Evolutionary conservation across 2,329 filamentous ascomycete genomes (phyloP), one percentile per base, ranked within the genome.

Genomic region (Penicillium frequentans): DNA sequence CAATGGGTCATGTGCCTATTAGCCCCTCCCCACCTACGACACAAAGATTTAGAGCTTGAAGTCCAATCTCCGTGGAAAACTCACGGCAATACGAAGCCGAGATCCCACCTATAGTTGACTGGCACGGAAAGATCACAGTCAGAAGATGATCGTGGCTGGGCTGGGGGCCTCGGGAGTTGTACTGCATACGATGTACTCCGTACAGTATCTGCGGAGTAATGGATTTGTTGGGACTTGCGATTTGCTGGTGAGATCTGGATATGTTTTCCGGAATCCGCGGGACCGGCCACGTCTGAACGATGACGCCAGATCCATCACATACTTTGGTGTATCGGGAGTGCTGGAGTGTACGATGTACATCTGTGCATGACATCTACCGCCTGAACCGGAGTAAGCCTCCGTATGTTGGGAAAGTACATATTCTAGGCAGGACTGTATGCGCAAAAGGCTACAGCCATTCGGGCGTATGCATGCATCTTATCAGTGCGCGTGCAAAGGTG

Each of bases 1-100:
- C 43, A 4, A 53, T 23, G 27, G 27, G n/a, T 53, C 50, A 53
- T 53, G 50, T 53, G 50, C 21, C 37, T 21, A 42, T 50, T 50
- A 13, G 33, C 21, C 37, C 37, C 37, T 44, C 46, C 7, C 50
- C 27, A 44, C 27, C 29, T 33, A 19, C 35, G n/a, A 39, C n/a
- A 39, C 35, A 19, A 19, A 33, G 31, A 6, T 33, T 33, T 4
- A 39, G 35, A 8, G 35, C 19, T 21, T 42, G 39, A 14, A 14
- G 10, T 42, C 31, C 31, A 33, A 23, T 42, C 39, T 42, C 39
- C 39, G 19, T 23, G n/a, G 39, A 14, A 42, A 42, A 42, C 13
- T 7, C 39, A 11, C 11, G 19, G 39, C 19, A 42, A 42, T 42
- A 23, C 39, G 39, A 21, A 42, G 19, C 11, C 19, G 39, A 21